A percentile compares a stretch with the other conserved stretches of the same genome.
Conservation (phyloP, 1,139 yeast species). For the Pichia sp. region DNA sequence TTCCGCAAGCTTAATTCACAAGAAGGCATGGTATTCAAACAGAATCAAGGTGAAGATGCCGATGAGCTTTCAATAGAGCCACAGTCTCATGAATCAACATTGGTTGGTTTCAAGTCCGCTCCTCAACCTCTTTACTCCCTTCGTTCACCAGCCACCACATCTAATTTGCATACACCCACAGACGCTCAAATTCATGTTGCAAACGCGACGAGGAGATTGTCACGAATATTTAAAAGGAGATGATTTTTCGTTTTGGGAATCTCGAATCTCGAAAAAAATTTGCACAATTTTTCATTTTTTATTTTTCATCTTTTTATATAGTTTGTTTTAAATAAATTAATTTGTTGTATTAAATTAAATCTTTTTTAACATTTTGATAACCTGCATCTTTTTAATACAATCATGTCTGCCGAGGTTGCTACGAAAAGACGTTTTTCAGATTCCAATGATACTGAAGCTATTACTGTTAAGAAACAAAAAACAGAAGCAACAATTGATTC, state of each 20-base stretch:
- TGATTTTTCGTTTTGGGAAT: not conserved
- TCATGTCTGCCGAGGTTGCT: slow-evolving; percentile 1
- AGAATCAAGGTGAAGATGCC: slow-evolving; percentile 23
- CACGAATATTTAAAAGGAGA: slow-evolving; percentile 11
- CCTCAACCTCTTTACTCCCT: not conserved
- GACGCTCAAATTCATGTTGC: not conserved
- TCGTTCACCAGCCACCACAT: not conserved
- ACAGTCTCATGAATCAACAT: not conserved
- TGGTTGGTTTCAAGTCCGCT: not conserved
- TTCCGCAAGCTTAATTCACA: slow-evolving; percentile 39
- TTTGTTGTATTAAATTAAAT: not conserved
- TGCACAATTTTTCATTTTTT: not conserved
- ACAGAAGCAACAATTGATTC: not conserved
- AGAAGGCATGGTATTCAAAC: slow-evolving; percentile 46
- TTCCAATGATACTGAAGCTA: not conserved
- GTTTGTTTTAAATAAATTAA: not conserved
- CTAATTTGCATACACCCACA: not conserved
- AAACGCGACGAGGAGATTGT: slow-evolving; percentile 9
- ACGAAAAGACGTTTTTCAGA: slow-evolving; percentile 3
- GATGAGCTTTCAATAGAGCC: not conserved
- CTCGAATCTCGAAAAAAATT: not conserved
- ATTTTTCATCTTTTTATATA: not conserved
- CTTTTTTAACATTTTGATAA: not conserved
- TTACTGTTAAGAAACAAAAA: not conserved
- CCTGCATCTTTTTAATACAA: not conserved